phyloP scores from a whole-genome alignment of 2,329 filamentous ascomycete species.

The Trichoderma atrobrunneum region DNA sequence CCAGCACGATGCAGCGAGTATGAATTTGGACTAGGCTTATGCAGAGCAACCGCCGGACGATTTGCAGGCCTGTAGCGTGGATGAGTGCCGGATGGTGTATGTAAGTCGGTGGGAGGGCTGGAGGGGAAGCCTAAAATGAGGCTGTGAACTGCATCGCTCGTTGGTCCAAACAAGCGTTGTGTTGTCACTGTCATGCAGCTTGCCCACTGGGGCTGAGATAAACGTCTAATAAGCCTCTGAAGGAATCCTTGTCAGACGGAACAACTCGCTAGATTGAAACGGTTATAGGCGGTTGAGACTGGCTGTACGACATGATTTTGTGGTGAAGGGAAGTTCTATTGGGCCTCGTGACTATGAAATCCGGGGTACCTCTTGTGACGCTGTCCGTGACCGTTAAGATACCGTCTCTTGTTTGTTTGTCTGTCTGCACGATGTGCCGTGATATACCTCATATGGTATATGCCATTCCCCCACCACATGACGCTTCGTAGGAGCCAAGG shows the following conservation, averaged over 20 bases:
- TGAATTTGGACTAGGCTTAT: background rate
- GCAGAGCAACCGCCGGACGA: slow-evolving; percentile 2
- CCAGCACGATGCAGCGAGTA: background rate
- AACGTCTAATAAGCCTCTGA: background rate
- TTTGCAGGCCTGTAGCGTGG: background rate
- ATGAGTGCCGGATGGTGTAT: background rate
- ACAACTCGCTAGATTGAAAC: background rate
- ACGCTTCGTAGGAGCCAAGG: background rate
- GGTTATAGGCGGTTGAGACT: background rate
- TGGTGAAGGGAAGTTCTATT: background rate
- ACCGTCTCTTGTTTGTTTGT: background rate
- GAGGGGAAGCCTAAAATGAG: background rate
- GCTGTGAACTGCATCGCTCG: slow-evolving; percentile 13
- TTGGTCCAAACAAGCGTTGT: slow-evolving; percentile 5
- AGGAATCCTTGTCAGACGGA: background rate
- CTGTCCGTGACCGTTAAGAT: background rate
- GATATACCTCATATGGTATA: background rate
- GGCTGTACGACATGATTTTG: background rate
- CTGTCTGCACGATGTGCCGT: background rate
- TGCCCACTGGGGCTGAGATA: background rate
- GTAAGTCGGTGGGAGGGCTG: background rate
- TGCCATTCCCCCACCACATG: background rate
- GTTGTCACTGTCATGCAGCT: slow-evolving; percentile 12
- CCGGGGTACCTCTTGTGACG: background rate
- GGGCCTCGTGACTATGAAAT: background rate